These are phyloP conservation scores for Lichtheimia ramosa DNA, from an alignment of 371 early-diverging fungal genomes.

Conservation along the genomic window DNA sequence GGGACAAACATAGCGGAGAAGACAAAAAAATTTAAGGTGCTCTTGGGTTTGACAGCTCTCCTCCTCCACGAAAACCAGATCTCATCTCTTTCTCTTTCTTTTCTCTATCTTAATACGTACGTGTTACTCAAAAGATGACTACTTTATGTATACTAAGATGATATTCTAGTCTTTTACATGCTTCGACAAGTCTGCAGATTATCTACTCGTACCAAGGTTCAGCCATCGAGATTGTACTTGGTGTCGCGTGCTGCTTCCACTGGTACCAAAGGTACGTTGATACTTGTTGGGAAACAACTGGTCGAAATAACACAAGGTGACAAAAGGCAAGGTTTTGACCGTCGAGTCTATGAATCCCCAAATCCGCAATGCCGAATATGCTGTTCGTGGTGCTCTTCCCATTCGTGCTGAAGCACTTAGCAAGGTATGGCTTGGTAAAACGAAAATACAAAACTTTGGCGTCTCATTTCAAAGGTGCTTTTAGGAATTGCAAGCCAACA, in stretches of 20 bases:
- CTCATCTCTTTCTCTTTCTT: too few species aligned
- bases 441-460: background rate
- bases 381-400: slow-evolving; percentile 95
- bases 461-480: background rate
- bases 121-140: too few species aligned
- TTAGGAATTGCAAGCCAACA: slow-evolving; percentile 38
- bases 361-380: slow-evolving; percentile 85
- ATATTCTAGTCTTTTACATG: too few species aligned
- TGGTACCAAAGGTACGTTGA: background rate
- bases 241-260: background rate
- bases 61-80: too few species aligned
- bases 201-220: background rate
- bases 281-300: too few species aligned
- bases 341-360: slow-evolving; percentile 70
- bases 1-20: too few species aligned
- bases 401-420: slow-evolving; percentile 91
- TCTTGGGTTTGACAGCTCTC: too few species aligned
- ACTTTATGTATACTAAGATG: too few species aligned
- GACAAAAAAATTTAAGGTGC: too few species aligned
- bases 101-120: too few species aligned
- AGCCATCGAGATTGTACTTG: background rate
- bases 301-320: background rate
- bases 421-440: slow-evolving; percentile 26
- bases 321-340: slow-evolving; percentile 56
- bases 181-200: too few species aligned